These are phyloP conservation scores for Tagetes patula DNA, from an alignment of 129 eudicot genomes.

Conservation along the genomic window DNA sequence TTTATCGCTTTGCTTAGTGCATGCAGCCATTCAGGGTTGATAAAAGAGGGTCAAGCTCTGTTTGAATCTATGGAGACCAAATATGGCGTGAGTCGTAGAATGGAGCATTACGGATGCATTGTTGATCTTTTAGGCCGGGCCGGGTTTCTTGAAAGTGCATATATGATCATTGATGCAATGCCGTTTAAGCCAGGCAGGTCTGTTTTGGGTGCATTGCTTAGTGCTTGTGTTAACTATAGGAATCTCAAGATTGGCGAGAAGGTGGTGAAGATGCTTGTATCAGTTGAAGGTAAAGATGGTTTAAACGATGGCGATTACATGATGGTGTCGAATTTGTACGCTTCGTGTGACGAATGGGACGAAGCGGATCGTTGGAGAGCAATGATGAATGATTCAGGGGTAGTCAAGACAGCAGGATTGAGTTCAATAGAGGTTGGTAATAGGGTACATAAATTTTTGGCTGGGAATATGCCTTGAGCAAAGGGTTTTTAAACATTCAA, in stretches of 20 bases:
- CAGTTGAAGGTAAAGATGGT: slow-evolving; percentile 6
- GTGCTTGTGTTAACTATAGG: slow-evolving; percentile 53
- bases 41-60: slow-evolving; percentile 38
- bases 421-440: slow-evolving; percentile 47
- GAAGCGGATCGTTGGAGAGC: slow-evolving; percentile 48
- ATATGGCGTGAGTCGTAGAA: slow-evolving; percentile 29
- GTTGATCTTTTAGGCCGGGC: slow-evolving; percentile 59
- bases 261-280: slow-evolving; percentile 37
- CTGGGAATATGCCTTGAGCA: slow-evolving; percentile 32
- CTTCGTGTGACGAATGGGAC: slow-evolving; percentile 47
- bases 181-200: slow-evolving; percentile 49
- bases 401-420: slow-evolving; percentile 49
- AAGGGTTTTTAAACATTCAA: neutral
- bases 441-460: slow-evolving; percentile 41
- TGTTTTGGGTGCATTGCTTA: slow-evolving; percentile 53
- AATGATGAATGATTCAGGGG: slow-evolving; percentile 53
- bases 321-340: slow-evolving; percentile 56
- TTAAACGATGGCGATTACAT: slow-evolving; percentile 52
- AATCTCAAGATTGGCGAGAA: slow-evolving; percentile 46
- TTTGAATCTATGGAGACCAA: slow-evolving; percentile 38
- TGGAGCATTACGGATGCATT: slow-evolving; percentile 56
- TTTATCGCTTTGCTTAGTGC: slow-evolving; percentile 51
- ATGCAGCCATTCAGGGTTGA: slow-evolving; percentile 55
- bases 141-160: slow-evolving; percentile 43
- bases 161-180: slow-evolving; percentile 40